Evolutionary conservation across 441 rosid genomes (phyloP).

Genomic region (Erodium moschatum): DNA sequence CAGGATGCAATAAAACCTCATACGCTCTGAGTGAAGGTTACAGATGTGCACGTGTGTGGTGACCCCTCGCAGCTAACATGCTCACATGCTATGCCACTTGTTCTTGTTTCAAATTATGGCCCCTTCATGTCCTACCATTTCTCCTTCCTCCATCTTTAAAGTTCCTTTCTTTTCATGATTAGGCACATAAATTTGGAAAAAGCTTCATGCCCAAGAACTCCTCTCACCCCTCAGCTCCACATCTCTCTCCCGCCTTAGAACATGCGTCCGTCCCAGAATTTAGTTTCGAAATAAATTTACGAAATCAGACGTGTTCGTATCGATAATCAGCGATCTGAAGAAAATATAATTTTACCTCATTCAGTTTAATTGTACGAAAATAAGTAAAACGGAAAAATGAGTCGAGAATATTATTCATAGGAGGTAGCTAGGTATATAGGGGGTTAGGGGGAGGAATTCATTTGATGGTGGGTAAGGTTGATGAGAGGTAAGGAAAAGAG

Average conservation of each 20-base stretch:
- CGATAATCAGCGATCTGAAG: too few species aligned
- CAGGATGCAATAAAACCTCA: too few species aligned
- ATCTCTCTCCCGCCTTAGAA: too few species aligned
- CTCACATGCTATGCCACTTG: neutral
- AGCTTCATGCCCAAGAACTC: too few species aligned
- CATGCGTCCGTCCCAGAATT: too few species aligned
- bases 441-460: neutral
- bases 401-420: too few species aligned
- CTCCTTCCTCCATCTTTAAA: neutral
- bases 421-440: neutral
- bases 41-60: slow-evolving; percentile 1
- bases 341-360: too few species aligned
- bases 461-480: neutral
- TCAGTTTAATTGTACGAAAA: too few species aligned
- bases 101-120: neutral
- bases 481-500: neutral
- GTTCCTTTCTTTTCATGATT: neutral
- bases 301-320: too few species aligned
- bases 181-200: neutral
- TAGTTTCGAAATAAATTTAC: too few species aligned
- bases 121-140: neutral
- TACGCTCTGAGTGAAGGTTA: neutral
- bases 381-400: too few species aligned
- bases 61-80: neutral
- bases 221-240: too few species aligned